Percentiles rank a stretch among this genome's conserved stretches.
Conservation (phyloP, 2,329 filamentous ascomycete species). For the Diaporthe longicolla region DNA sequence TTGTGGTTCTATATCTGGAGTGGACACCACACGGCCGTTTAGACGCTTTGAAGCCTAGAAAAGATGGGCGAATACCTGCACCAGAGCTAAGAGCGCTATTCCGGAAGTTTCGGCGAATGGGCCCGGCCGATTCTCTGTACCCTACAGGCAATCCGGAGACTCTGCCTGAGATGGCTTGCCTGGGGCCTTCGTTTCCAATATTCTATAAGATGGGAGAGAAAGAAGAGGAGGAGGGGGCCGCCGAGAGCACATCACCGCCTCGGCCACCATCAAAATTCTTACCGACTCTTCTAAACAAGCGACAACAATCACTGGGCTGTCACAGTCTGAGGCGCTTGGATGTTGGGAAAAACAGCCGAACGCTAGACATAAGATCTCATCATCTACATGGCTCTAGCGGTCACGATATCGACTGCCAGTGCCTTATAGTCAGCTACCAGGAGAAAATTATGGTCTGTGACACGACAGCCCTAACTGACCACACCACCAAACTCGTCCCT, state of each 20-base stretch:
- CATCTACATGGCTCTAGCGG: not conserved
- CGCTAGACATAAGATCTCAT: constrained; percentile 36
- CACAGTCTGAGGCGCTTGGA: not conserved
- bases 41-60: constrained; percentile 40
- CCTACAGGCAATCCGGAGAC: constrained; percentile 37
- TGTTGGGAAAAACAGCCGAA: constrained; percentile 12
- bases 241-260: not conserved
- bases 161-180: constrained; percentile 46
- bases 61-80: constrained; percentile 41
- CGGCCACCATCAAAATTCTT: not conserved
- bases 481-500: constrained; percentile 39
- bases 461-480: constrained; percentile 32
- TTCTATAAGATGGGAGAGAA: constrained; percentile 41
- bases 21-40: constrained; percentile 45
- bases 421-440: constrained; percentile 41
- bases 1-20: constrained; percentile 43
- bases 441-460: constrained; percentile 42
- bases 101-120: constrained; percentile 42
- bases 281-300: not conserved
- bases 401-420: constrained; percentile 25
- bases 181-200: constrained; percentile 40
- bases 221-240: not conserved
- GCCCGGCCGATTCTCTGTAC: constrained; percentile 42
- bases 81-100: constrained; percentile 44
- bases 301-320: not conserved